These are phyloP conservation scores for Suillus lakei DNA, from an alignment of 768 basidiomycete genomes.

Conservation along the genomic window DNA sequence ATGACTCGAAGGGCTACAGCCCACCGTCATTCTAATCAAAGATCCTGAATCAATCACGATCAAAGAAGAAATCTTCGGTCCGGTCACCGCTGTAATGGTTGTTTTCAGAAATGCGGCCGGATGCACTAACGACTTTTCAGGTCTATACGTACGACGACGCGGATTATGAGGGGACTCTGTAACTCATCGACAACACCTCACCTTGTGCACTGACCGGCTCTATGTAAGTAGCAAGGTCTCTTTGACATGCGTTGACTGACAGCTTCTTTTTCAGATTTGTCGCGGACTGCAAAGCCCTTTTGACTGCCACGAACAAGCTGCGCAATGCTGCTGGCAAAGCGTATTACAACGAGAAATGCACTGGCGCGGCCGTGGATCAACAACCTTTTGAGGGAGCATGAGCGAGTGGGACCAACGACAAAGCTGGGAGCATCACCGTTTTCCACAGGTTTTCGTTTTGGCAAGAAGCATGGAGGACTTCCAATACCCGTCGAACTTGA, in stretches of 20 bases:
- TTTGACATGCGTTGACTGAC: conserved; percentile 16
- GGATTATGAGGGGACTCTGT: conserved; percentile 84
- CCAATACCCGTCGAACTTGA: conserved; percentile 86
- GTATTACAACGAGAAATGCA: conserved; percentile 99
- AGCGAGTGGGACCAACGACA: conserved; percentile 96
- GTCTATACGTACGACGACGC: conserved; percentile 88
- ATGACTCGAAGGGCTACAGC: conserved; percentile 93
- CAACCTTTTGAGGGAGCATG: conserved; percentile 97
- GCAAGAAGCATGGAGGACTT: conserved; percentile 88
- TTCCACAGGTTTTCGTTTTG: conserved; percentile 84
- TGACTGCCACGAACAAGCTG: conserved; percentile 79
- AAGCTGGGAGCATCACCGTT: conserved; percentile 84
- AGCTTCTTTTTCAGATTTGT: conserved; percentile 65
- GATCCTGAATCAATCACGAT: conserved; percentile 90
- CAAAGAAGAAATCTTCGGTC: conserved; percentile 96
- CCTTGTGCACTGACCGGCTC: conserved; percentile 93
- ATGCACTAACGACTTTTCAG: conserved; percentile 40
- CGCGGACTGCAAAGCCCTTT: conserved; percentile 76
- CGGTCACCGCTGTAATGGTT: conserved; percentile 79
- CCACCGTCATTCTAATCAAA: conserved; percentile 91
- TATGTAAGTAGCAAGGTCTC: conserved; percentile 62
- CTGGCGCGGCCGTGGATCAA: conserved; percentile 96
- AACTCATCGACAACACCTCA: conserved; percentile 85
- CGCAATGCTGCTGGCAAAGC: conserved; percentile 95
- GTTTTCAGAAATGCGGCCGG: neutral